Evolutionary conservation across 1,284 basidiomycete species (phyloP).

Genomic region (Mycosarcoma mackinlayi): DNA sequence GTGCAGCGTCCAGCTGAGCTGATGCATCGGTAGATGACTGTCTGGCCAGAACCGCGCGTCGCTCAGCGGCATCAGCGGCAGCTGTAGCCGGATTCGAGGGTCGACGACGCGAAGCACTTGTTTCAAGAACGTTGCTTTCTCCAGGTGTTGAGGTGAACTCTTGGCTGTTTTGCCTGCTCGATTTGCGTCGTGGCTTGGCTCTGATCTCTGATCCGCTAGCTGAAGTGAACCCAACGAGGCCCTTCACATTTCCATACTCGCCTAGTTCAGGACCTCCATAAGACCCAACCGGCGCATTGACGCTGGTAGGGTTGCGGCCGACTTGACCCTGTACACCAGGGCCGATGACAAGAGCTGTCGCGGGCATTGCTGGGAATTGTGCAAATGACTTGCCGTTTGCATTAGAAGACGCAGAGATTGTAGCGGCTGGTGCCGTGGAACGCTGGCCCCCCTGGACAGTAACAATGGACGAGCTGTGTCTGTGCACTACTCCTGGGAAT

Average conservation of each 20-base stretch:
- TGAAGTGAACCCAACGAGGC: constrained; percentile 55
- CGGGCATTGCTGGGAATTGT: constrained; percentile 48
- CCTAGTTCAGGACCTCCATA: constrained; percentile 25
- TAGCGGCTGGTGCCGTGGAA: constrained; percentile 4
- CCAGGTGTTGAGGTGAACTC: constrained; percentile 4
- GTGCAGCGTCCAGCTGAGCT: neutral
- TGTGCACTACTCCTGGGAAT: constrained; percentile 3
- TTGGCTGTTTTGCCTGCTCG: constrained; percentile 30
- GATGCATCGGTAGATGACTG: constrained; percentile 10
- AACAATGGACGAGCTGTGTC: constrained; percentile 23
- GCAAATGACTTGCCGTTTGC: constrained; percentile 25
- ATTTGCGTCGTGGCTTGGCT: constrained; percentile 17
- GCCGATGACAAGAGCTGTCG: constrained; percentile 60
- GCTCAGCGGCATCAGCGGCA: constrained; percentile 53
- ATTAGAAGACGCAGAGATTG: constrained; percentile 24
- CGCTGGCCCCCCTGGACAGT: constrained; percentile 27
- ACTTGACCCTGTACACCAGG: constrained; percentile 62
- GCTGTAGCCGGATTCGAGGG: constrained; percentile 38
- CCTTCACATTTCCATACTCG: constrained; percentile 54
- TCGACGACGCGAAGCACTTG: constrained; percentile 4
- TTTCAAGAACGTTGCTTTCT: constrained; percentile 13
- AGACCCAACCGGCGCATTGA: constrained; percentile 38
- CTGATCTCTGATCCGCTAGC: constrained; percentile 40
- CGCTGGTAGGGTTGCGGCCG: constrained; percentile 37
- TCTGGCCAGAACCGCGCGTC: constrained; percentile 30